Conservation (phyloP, 306 rosid species). For the Hippophae gyantsensis region DNA sequence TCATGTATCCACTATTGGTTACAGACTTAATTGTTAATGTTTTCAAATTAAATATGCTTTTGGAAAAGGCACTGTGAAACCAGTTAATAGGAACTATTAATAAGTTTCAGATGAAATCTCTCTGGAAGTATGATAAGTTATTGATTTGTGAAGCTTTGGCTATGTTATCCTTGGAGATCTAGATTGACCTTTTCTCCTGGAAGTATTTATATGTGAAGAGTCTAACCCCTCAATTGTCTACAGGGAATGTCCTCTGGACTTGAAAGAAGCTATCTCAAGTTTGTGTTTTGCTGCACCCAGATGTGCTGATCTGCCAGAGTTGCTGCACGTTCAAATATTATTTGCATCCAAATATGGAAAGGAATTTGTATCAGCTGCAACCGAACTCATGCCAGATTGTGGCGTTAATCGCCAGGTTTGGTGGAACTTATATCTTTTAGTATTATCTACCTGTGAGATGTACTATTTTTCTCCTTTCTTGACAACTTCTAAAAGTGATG, state of each 20-base stretch:
- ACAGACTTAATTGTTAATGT: background rate
- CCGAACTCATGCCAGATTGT: conserved; percentile 86
- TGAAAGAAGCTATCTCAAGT: conserved; percentile 94
- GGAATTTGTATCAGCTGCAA: conserved; percentile 72
- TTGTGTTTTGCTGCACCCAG: conserved; percentile 95
- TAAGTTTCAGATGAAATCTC: background rate
- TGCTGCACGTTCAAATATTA: conserved; percentile 77
- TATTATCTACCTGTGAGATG: background rate
- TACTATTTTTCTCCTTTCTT: conserved; percentile 1
- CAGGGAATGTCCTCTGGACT: conserved; percentile 90
- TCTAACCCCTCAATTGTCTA: conserved; percentile 5
- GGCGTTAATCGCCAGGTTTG: conserved; percentile 97
- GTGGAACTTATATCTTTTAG: conserved; percentile 14
- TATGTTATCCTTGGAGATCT: background rate
- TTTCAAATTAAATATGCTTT: background rate
- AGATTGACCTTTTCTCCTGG: background rate
- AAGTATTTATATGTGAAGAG: background rate
- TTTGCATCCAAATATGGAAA: conserved; percentile 80
- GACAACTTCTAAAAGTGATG: conserved; percentile 18
- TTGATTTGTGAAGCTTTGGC: background rate
- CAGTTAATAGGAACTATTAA: background rate
- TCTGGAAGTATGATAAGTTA: background rate
- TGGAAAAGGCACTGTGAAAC: background rate
- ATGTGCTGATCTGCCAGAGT: conserved; percentile 85
- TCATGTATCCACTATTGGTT: background rate